Evolutionary conservation across 352 stramenopile genomes (phyloP).

Genomic region (Phytophthora boehmeriae): DNA sequence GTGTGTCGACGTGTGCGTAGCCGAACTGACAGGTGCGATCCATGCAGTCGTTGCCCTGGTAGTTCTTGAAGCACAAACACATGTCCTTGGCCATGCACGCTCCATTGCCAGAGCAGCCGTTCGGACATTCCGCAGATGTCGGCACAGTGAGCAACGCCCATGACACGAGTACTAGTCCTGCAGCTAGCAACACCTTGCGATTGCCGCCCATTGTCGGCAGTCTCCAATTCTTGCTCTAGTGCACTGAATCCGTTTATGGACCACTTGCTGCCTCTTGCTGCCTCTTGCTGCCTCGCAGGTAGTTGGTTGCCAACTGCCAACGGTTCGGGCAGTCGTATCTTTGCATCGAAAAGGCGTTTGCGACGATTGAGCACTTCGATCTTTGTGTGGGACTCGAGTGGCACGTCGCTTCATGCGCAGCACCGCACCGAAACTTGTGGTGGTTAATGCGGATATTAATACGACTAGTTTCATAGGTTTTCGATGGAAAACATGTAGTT

Average conservation of each 20-base stretch:
- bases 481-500: too few species aligned
- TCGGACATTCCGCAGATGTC: slow-evolving; percentile 60
- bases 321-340: slow-evolving; percentile 11
- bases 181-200: slow-evolving; percentile 17
- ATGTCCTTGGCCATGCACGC: slow-evolving; percentile 82
- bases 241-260: slow-evolving; percentile 1
- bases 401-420: slow-evolving; percentile 2
- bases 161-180: slow-evolving; percentile 24
- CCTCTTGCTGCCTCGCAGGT: slow-evolving; percentile 6
- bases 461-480: neutral
- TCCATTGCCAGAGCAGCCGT: slow-evolving; percentile 85
- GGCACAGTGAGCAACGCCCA: slow-evolving; percentile 26
- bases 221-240: neutral
- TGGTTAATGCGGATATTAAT: slow-evolving; percentile 19
- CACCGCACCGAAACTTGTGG: slow-evolving; percentile 8
- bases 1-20: slow-evolving; percentile 90
- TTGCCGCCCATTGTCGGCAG: slow-evolving; percentile 23
- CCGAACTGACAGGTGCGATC: slow-evolving; percentile 88
- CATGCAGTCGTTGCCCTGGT: slow-evolving; percentile 80
- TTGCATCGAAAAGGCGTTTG: slow-evolving; percentile 29
- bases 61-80: slow-evolving; percentile 89
- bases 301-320: slow-evolving; percentile 34
- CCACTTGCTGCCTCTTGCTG: too few species aligned
- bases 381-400: slow-evolving; percentile 15
- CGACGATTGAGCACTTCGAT: slow-evolving; percentile 28